These are phyloP conservation scores for Penicillium sp. DNA, from an alignment of 2,329 filamentous ascomycete species.

Conservation along the genomic window DNA sequence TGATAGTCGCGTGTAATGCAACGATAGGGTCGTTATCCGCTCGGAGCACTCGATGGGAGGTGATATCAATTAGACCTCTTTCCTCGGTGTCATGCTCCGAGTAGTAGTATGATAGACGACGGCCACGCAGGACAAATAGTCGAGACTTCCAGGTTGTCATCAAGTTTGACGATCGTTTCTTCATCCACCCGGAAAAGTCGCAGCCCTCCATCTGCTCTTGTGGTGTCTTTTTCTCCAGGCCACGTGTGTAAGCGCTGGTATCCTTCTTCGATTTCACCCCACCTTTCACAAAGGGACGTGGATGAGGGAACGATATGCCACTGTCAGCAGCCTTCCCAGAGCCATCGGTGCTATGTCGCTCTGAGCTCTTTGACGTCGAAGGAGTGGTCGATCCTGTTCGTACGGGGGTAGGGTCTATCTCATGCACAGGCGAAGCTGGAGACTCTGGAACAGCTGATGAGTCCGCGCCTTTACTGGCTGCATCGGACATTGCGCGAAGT, in stretches of 20 bases:
- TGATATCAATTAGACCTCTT: constrained; percentile 96
- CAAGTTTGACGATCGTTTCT: constrained; percentile 93
- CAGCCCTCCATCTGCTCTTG: constrained; percentile 82
- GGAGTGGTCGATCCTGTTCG: constrained; percentile 76
- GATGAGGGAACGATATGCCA: constrained; percentile 53
- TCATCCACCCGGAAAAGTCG: constrained; percentile 99
- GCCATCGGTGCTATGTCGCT: constrained; percentile 74
- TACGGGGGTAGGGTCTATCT: constrained; percentile 67
- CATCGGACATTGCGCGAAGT: constrained; percentile 84
- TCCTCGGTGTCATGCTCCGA: constrained; percentile 90
- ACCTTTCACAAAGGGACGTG: constrained; percentile 55
- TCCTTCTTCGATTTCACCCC: constrained; percentile 81
- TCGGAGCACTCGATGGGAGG: constrained; percentile 93
- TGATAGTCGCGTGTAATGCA: constrained; percentile 87
- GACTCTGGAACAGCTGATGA: constrained; percentile 49
- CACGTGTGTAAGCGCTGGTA: constrained; percentile 90
- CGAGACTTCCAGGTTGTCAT: constrained; percentile 98
- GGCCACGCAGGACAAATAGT: constrained; percentile 91
- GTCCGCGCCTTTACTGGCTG: constrained; percentile 59
- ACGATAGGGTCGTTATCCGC: constrained; percentile 91
- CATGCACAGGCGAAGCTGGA: constrained; percentile 54
- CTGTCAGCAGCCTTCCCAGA: constrained; percentile 56
- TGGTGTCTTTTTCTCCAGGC: constrained; percentile 79
- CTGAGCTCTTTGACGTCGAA: constrained; percentile 72
- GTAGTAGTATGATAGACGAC: constrained; percentile 94